Base-by-base conservation (phyloP, 2,329 filamentous ascomycete genomes). In the Cordyceps militaris region DNA sequence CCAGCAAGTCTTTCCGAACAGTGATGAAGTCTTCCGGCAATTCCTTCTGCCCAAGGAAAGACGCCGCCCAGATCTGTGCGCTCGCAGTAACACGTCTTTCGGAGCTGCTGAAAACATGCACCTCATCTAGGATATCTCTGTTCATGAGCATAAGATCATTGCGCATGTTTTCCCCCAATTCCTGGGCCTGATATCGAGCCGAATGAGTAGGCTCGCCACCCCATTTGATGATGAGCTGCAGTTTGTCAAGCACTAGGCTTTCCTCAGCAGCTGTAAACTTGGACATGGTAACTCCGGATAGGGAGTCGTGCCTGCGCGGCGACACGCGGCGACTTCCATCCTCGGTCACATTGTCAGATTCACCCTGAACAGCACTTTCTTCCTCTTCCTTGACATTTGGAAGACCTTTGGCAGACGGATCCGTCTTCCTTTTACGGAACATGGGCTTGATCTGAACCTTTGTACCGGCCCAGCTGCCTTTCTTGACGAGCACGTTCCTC, bases 391-490 rank as follows among this genome's bases (percentile, higher is more conserved):
- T 67, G 5, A 63, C 21, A 14, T 61, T 61, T 5, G 67, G 63
- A 32, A 71, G 63, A 59, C 76, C 75, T 13, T 73, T 68, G 4
- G 68, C 51, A 59, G 75, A 69, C 62, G 86, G 83, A 52, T 88
- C 83, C 3, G 85, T 82, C 66, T 85, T 90, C 66, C 91, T 86
- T 75, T 93, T 96, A 53, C 92, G 86, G 72, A 99, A 99, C 91
- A 99, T 96, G 10, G 94, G 94, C 72, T 99, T 99, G 70, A 99
- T 97, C 72, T 99, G 94, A 2, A 99, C 91, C 71, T 99, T 99
- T 1, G 94, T 99, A 0, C 94, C 94, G 4, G 91, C 87, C 88
- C 93, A 97, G 21, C 85, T 86, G 1, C 92, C 91, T 71, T 99
- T 99, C 74, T 94, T 95, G 43, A 90, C 85, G 7, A 99, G 76